Base-by-base conservation (phyloP, 1,284 basidiomycete genomes). In the Sanguinoderma infundibulare region DNA sequence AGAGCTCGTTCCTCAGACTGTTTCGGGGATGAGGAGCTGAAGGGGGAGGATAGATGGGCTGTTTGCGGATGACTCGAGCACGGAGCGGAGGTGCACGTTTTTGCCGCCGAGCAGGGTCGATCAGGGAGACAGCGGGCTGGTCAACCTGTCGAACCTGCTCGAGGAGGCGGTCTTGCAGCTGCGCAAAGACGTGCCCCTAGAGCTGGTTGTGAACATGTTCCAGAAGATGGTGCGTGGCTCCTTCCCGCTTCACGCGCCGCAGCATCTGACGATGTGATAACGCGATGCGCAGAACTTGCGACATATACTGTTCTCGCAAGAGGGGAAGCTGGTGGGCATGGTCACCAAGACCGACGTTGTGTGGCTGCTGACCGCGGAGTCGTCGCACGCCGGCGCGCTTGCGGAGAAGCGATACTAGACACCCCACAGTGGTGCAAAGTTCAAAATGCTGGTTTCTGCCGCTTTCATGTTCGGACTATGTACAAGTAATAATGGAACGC, bases 401-500 rank as follows among this genome's bases (percentile, higher is more conserved):
- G 73, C 72, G 32, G 62, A 64, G 53, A 61, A 60, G 38, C 55
- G 34, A 7, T 59, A 50, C 54, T 66, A 63, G 58, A 44, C 50
- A 5, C 12, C 15, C 51, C 5, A 30, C 24, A 34, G 34, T 38
- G 24, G 17, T 9, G 5, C 6, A 30, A 20, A 24, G 14, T n/a
- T 5, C 20, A 20, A 3, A 17, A 22, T 42, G 7, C 20, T 20
- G 17, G 20, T 40, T 6, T 12, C 40, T 26, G 32, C 46, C 10
- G 32, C n/a, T 15, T 34, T 66, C 46, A 69, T 42, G 67, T 69
- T 57, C 68, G 50, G 40, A 74, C 61, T 49, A 83, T 83, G 74
- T 95, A 96, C 72, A 94, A 78, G 73, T 91, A 95, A 75, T 95
- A 96, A 74, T 94, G 92, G 70, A 95, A 95, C 5, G 87, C 86